Evolutionary conservation across 1,139 yeast genomes (phyloP).

Genomic region (Candida sojae): DNA sequence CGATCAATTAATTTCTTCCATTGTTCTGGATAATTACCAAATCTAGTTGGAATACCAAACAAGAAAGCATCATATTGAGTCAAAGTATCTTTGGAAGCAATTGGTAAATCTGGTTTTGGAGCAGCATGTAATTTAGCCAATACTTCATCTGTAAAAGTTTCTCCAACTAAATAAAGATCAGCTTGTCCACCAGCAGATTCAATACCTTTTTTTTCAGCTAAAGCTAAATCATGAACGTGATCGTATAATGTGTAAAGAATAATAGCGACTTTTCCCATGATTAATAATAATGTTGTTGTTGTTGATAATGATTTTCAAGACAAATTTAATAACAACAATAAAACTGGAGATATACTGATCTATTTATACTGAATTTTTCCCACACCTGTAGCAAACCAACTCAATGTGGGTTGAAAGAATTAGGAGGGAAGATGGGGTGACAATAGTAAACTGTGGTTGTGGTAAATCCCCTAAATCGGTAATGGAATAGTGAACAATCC

Average conservation of each 20-base stretch:
- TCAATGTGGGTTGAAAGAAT: no score
- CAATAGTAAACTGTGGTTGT: no score
- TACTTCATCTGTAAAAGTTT: slow-evolving; percentile 33
- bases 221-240: slow-evolving; percentile 38
- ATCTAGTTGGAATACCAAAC: slow-evolving; percentile 43
- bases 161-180: slow-evolving; percentile 39
- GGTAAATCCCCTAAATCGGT: no score
- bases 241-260: slow-evolving; percentile 40
- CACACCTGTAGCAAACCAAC: no score
- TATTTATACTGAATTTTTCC: not conserved
- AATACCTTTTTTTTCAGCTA: slow-evolving; percentile 34
- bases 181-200: slow-evolving; percentile 42
- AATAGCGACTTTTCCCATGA: slow-evolving; percentile 28
- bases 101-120: slow-evolving; percentile 29
- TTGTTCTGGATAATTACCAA: slow-evolving; percentile 41
- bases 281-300: not conserved
- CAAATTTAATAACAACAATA: not conserved
- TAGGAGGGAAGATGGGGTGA: no score
- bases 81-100: slow-evolving; percentile 33
- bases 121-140: slow-evolving; percentile 35
- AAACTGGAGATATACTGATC: not conserved
- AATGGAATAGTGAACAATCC: no score
- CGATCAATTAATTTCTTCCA: slow-evolving; percentile 41
- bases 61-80: slow-evolving; percentile 36
- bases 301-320: no score